Conservation (phyloP, 2,329 filamentous ascomycete genomes). For the Waltergamsia citrina region DNA sequence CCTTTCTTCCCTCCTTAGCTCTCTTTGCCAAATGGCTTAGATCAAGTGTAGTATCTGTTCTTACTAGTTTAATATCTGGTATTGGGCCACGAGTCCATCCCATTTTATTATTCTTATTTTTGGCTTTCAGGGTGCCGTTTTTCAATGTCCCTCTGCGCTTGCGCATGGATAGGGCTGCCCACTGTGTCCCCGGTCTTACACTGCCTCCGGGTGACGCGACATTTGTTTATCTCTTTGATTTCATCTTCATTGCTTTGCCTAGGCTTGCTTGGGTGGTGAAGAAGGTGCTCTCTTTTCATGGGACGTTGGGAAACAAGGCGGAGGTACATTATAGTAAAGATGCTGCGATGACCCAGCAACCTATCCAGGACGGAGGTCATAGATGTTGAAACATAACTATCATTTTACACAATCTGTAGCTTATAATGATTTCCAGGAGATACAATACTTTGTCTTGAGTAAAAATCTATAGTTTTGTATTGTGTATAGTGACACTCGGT, state of each 20-base stretch:
- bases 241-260: slow-evolving; percentile 22
- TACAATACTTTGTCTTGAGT: too few relatives aligned
- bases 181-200: slow-evolving; percentile 35
- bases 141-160: slow-evolving; percentile 32
- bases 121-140: slow-evolving; percentile 17
- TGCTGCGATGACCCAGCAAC: too few relatives aligned
- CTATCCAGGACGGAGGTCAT: too few relatives aligned
- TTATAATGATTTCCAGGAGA: too few relatives aligned
- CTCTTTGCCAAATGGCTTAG: slow-evolving; percentile 59
- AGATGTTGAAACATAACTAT: too few relatives aligned
- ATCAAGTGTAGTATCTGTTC: slow-evolving; percentile 96
- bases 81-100: slow-evolving; percentile 61
- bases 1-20: slow-evolving; percentile 26
- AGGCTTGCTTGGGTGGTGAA: slow-evolving; percentile 25
- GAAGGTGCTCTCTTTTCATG: slow-evolving; percentile 14
- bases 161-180: slow-evolving; percentile 23
- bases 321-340: too few relatives aligned
- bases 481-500: too few relatives aligned
- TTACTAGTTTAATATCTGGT: slow-evolving; percentile 97
- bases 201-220: slow-evolving; percentile 33
- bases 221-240: too few relatives aligned
- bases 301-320: too few relatives aligned
- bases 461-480: too few relatives aligned
- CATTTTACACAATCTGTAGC: too few relatives aligned
- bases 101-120: slow-evolving; percentile 69